Percentiles rank a stretch among this genome's conserved stretches.
Evolutionary conservation across 345 rosid genomes (phyloP).

Genomic region (Moricandia moricandioides): DNA sequence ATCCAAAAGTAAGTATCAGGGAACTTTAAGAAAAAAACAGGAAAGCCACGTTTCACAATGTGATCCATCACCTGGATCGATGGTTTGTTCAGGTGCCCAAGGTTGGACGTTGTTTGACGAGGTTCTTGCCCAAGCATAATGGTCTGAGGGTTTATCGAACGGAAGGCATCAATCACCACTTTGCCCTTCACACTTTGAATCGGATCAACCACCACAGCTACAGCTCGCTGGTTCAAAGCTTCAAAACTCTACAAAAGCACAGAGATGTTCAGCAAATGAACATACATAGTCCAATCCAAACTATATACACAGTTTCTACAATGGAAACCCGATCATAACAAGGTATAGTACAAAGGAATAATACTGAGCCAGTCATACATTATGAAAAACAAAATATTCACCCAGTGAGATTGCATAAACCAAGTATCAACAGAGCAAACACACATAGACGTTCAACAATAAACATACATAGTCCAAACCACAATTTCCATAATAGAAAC

Average conservation of each 20-base stretch:
- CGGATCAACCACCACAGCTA: constrained; percentile 98
- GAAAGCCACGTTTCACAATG: not conserved
- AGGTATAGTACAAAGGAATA: not conserved
- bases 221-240: constrained; percentile 97
- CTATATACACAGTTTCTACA: not conserved
- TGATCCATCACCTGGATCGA: constrained; percentile 74
- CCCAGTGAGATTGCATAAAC: not conserved
- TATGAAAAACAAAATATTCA: not conserved
- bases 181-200: constrained; percentile 98
- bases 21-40: not conserved
- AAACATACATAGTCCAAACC: not conserved
- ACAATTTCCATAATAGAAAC: not conserved
- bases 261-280: constrained; percentile 9
- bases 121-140: constrained; percentile 99
- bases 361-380: not conserved
- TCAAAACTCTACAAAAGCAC: constrained; percentile 80
- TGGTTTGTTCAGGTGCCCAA: constrained; percentile 96
- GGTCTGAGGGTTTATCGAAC: constrained; percentile 93
- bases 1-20: constrained; percentile 19
- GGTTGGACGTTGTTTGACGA: constrained; percentile 95
- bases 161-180: constrained; percentile 98
- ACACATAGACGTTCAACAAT: too few species aligned
- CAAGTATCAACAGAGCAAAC: too few species aligned
- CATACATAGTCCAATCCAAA: not conserved
- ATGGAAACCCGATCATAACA: not conserved